Conservation (phyloP, 306 rosid species). For the Benincasa hispida region DNA sequence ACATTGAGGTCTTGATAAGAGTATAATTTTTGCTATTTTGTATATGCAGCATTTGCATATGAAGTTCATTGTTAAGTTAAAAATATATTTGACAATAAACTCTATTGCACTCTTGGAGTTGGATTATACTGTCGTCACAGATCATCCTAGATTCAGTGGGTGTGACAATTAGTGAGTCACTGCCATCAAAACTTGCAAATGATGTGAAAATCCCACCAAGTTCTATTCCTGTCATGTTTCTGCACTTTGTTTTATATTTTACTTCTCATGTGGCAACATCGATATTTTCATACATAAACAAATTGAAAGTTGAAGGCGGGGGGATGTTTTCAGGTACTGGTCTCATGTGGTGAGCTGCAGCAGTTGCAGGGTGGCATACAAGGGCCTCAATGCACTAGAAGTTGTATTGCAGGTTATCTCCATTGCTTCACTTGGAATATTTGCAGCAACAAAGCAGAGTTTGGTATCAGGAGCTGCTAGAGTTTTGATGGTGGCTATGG, state of each 20-base stretch:
- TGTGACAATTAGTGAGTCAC: neutral
- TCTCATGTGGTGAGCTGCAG: conserved; percentile 74
- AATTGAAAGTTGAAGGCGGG: neutral
- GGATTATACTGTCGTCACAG: too few relatives aligned
- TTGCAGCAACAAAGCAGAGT: conserved; percentile 51
- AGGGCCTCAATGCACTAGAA: conserved; percentile 53
- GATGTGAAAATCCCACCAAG: neutral
- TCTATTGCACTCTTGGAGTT: too few relatives aligned
- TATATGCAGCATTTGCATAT: too few relatives aligned
- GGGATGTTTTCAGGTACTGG: conserved; percentile 48
- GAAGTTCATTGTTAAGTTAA: too few relatives aligned
- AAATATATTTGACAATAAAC: too few relatives aligned
- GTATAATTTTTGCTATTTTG: too few relatives aligned
- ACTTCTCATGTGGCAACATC: neutral
- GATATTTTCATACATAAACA: neutral
- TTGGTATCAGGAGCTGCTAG: conserved; percentile 25
- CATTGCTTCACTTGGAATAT: conserved; percentile 51
- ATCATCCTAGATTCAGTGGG: too few relatives aligned
- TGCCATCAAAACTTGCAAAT: neutral
- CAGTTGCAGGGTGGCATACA: conserved; percentile 63
- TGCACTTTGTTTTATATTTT: neutral
- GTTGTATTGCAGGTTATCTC: conserved; percentile 49
- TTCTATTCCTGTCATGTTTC: neutral
- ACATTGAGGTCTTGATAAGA: too few relatives aligned
- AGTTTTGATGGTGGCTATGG: conserved; percentile 35